Evolutionary conservation across 441 rosid genomes (phyloP).

Genomic region (Erodium moschatum): DNA sequence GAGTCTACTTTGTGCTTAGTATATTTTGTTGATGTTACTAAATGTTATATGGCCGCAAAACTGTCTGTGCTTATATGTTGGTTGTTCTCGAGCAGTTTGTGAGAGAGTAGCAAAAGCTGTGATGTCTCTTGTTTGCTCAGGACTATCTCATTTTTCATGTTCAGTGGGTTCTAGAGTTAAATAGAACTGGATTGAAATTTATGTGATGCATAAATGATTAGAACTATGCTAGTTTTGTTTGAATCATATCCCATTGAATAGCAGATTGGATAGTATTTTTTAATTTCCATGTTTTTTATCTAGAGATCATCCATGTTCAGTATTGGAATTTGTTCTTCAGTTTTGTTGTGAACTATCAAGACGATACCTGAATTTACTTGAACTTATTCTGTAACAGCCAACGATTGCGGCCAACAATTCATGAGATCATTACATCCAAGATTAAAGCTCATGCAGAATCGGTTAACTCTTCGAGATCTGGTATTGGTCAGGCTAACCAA

Average conservation of each 20-base stretch:
- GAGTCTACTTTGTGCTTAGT: background rate
- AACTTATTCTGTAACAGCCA: constrained; percentile 50
- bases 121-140: background rate
- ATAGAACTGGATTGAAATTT: constrained; percentile 11
- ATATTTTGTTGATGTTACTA: background rate
- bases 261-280: constrained; percentile 2
- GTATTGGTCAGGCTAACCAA: constrained; percentile 42
- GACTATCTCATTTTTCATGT: background rate
- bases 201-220: constrained; percentile 1
- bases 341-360: constrained; percentile 12
- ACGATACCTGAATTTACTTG: constrained; percentile 16
- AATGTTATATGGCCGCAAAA: constrained; percentile 5
- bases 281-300: constrained; percentile 2
- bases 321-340: constrained; percentile 15
- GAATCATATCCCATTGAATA: constrained; percentile 14
- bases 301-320: constrained; percentile 14
- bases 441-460: constrained; percentile 64
- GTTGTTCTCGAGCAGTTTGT: background rate
- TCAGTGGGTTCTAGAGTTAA: background rate
- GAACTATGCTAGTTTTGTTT: background rate
- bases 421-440: constrained; percentile 83
- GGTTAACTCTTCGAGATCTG: constrained; percentile 56
- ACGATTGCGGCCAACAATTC: constrained; percentile 85
- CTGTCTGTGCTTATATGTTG: background rate
- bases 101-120: background rate